Percentiles rank a stretch among this genome's conserved stretches.
phyloP scores from a whole-genome alignment of 2,329 filamentous ascomycete genomes.

The Colletotrichum sp. region DNA sequence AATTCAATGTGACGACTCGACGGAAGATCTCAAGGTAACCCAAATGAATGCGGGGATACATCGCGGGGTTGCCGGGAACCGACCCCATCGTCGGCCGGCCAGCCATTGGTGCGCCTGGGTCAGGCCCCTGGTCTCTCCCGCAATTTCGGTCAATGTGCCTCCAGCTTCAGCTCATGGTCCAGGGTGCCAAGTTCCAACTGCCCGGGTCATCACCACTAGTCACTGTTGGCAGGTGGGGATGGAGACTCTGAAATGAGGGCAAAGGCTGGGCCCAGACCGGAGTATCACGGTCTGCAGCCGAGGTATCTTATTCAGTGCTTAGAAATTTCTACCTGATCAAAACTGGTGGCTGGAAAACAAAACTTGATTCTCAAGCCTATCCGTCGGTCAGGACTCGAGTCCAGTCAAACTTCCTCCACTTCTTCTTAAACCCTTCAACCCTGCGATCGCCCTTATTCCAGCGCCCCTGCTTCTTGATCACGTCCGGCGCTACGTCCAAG shows the following conservation, averaged over 20 bases:
- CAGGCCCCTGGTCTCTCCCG: conserved; percentile 4
- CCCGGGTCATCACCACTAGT: neutral
- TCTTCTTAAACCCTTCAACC: conserved; percentile 78
- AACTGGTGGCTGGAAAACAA: neutral
- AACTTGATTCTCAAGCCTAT: neutral
- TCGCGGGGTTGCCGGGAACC: conserved; percentile 12
- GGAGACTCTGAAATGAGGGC: neutral
- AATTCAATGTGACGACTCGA: neutral
- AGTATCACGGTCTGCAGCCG: neutral
- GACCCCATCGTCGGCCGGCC: neutral
- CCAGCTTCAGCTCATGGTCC: neutral
- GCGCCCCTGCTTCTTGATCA: conserved; percentile 88
- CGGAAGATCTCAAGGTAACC: neutral
- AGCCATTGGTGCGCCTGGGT: conserved; percentile 19
- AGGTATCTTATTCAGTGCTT: neutral
- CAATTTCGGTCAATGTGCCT: conserved; percentile 8
- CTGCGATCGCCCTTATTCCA: conserved; percentile 77
- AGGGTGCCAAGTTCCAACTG: neutral
- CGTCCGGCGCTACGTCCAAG: conserved; percentile 79
- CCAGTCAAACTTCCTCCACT: conserved; percentile 95
- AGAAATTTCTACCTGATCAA: neutral
- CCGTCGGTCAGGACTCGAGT: conserved; percentile 60
- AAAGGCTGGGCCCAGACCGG: neutral
- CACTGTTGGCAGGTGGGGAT: neutral
- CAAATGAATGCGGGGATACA: neutral